Percentiles rank a stretch among this genome's conserved stretches.
phyloP scores from a whole-genome alignment of 306 rosid species.

The Mimosa bimucronata region DNA sequence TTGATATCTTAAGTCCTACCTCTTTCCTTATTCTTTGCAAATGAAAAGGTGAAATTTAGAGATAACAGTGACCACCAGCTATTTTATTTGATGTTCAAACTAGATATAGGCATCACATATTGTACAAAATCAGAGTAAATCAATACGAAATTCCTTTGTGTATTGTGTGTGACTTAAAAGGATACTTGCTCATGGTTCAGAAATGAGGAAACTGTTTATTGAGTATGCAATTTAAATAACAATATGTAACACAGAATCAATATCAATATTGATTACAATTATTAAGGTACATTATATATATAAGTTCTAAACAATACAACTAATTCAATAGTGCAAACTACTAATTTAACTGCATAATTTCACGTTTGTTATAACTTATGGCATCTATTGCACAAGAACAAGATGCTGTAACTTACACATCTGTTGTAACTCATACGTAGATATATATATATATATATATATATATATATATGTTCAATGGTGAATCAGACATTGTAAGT shows the following conservation, averaged over 20 bases:
- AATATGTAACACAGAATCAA: neutral
- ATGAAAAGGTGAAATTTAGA: neutral
- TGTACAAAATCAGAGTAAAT: neutral
- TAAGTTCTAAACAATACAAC: neutral
- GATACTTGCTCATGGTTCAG: neutral
- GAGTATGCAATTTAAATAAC: neutral
- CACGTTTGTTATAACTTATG: too few species aligned
- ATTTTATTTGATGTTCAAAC: neutral
- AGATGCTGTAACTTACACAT: too few species aligned
- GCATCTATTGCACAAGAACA: too few species aligned
- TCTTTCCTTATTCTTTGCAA: neutral
- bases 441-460: too few species aligned
- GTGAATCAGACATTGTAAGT: too few species aligned
- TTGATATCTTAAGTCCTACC: neutral
- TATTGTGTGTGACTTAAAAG: neutral
- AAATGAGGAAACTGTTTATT: neutral
- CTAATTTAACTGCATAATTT: too few species aligned
- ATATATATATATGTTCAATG: too few species aligned
- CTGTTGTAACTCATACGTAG: too few species aligned
- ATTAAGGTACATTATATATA: neutral
- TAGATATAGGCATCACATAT: neutral
- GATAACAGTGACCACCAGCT: neutral
- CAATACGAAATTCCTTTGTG: neutral
- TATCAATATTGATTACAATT: neutral
- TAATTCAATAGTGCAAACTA: too few species aligned